Conservation (phyloP, 495 filamentous ascomycete genomes). For the Penicillium herquei region DNA sequence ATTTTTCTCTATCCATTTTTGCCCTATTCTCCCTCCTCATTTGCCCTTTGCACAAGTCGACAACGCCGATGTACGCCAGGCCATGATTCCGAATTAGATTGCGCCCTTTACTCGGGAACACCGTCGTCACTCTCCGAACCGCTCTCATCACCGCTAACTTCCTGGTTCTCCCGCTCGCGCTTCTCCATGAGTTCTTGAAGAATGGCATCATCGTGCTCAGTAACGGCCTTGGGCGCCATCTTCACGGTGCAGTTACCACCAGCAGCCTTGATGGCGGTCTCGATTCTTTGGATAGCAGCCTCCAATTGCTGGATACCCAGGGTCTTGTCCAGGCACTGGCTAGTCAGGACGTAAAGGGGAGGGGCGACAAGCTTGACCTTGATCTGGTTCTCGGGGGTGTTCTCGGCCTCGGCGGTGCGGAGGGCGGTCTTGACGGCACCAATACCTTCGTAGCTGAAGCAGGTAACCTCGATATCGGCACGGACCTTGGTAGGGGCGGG, state of each 20-base stretch:
- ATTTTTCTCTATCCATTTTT: slow-evolving; percentile 37
- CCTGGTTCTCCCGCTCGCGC: slow-evolving; percentile 94
- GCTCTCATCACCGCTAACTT: slow-evolving; percentile 95
- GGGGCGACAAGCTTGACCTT: slow-evolving; percentile 96
- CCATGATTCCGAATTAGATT: slow-evolving; percentile 11
- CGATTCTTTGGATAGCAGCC: slow-evolving; percentile 82
- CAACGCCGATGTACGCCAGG: slow-evolving; percentile 19
- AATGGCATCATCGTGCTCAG: slow-evolving; percentile 95
- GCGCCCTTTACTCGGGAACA: slow-evolving; percentile 42
- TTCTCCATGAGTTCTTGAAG: slow-evolving; percentile 98
- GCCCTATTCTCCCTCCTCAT: slow-evolving; percentile 15
- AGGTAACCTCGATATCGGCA: slow-evolving; percentile 96
- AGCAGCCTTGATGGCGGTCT: slow-evolving; percentile 66
- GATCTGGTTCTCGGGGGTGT: slow-evolving; percentile 85
- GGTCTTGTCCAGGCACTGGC: slow-evolving; percentile 90
- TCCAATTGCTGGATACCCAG: slow-evolving; percentile 80
- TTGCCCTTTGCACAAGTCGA: slow-evolving; percentile 17
- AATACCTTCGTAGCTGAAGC: slow-evolving; percentile 98
- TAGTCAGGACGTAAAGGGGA: slow-evolving; percentile 90
- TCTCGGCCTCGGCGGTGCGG: slow-evolving; percentile 81
- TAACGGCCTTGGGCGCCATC: slow-evolving; percentile 99
- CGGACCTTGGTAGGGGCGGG: slow-evolving; percentile 97
- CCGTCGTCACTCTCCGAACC: slow-evolving; percentile 88
- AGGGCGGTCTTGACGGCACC: slow-evolving; percentile 93
- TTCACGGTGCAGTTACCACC: slow-evolving; percentile 80